phyloP scores from a whole-genome alignment of 225 moss, liverwort and hornwort genomes.

The Bryoerythrophyllum caledonicum region DNA sequence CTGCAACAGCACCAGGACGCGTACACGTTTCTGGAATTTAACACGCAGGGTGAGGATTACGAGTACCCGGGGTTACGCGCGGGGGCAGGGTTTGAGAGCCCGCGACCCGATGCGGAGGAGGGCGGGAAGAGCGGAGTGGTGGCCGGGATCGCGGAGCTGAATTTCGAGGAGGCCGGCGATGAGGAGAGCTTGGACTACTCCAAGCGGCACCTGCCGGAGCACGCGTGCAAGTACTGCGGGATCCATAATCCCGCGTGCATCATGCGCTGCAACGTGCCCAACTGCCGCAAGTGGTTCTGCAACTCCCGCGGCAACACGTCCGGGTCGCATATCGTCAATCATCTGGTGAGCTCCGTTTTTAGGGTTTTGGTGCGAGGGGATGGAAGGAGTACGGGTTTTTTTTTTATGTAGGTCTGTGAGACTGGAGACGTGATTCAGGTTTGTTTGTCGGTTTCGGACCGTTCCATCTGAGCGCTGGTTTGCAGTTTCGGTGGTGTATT shows the following conservation, averaged over 20 bases:
- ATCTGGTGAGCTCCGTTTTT: conserved; percentile 56
- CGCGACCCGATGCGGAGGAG: not conserved
- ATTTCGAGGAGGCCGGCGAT: conserved; percentile 89
- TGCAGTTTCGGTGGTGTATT: not conserved
- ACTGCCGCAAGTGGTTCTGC: conserved; percentile 68
- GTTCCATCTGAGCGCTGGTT: too few species aligned
- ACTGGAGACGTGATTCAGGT: not conserved
- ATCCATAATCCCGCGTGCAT: conserved; percentile 72
- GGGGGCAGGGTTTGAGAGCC: not conserved
- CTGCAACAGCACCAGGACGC: conserved; percentile 64
- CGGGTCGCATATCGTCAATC: conserved; percentile 97
- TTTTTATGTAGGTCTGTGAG: too few species aligned
- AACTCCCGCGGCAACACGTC: conserved; percentile 92
- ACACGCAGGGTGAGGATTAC: conserved; percentile 95
- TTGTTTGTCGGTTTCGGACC: conserved; percentile 1
- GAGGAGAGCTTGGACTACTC: conserved; percentile 90
- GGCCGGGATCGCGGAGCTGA: conserved; percentile 77
- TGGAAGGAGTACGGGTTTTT: not conserved
- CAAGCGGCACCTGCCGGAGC: conserved; percentile 96
- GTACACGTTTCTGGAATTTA: conserved; percentile 95
- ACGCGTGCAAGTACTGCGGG: conserved; percentile 99
- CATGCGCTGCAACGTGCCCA: conserved; percentile 63
- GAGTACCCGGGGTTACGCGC: conserved; percentile 81
- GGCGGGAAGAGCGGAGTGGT: conserved; percentile 35
- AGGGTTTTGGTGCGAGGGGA: too few species aligned